Percentiles rank a stretch among this genome's conserved stretches.
Evolutionary conservation across 768 basidiomycete genomes (phyloP).

Genomic region (Tricholoma matsutake): DNA sequence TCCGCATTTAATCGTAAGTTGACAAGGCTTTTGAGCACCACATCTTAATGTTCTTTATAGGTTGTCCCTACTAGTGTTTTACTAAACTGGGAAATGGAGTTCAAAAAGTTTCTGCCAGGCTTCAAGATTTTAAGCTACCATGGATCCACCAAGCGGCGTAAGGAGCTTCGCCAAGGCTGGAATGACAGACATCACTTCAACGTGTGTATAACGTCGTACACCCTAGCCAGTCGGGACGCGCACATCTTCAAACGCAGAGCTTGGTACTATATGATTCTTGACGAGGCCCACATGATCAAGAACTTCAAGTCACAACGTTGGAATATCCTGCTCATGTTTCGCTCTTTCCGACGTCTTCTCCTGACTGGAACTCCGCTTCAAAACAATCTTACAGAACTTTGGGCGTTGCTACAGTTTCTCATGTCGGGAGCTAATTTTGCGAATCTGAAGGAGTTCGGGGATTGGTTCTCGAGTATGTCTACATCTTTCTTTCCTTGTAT

Average conservation of each 20-base stretch:
- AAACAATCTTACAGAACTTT: slow-evolving; percentile 94
- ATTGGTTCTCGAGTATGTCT: slow-evolving; percentile 92
- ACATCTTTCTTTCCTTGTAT: background rate
- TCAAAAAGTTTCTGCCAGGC: slow-evolving; percentile 91
- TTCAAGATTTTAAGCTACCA: slow-evolving; percentile 89
- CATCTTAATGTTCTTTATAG: slow-evolving; percentile 32
- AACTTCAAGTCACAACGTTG: slow-evolving; percentile 94
- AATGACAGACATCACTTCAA: slow-evolving; percentile 87
- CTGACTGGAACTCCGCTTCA: slow-evolving; percentile 96
- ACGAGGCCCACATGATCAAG: slow-evolving; percentile 98
- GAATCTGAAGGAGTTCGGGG: slow-evolving; percentile 88
- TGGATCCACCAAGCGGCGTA: slow-evolving; percentile 83
- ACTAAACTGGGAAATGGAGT: slow-evolving; percentile 96
- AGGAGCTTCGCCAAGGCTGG: slow-evolving; percentile 89
- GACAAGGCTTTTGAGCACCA: background rate
- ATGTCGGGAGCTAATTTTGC: slow-evolving; percentile 89
- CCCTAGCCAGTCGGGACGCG: slow-evolving; percentile 87
- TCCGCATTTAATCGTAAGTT: slow-evolving; percentile 78
- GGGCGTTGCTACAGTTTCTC: slow-evolving; percentile 93
- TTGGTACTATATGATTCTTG: slow-evolving; percentile 96
- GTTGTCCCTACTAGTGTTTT: slow-evolving; percentile 92
- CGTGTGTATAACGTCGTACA: slow-evolving; percentile 93
- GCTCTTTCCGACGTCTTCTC: slow-evolving; percentile 80
- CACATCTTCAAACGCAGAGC: slow-evolving; percentile 88
- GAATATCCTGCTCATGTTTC: slow-evolving; percentile 88